Conservation (phyloP, 2,329 filamentous ascomycete species). For the Alternaria sp. region DNA sequence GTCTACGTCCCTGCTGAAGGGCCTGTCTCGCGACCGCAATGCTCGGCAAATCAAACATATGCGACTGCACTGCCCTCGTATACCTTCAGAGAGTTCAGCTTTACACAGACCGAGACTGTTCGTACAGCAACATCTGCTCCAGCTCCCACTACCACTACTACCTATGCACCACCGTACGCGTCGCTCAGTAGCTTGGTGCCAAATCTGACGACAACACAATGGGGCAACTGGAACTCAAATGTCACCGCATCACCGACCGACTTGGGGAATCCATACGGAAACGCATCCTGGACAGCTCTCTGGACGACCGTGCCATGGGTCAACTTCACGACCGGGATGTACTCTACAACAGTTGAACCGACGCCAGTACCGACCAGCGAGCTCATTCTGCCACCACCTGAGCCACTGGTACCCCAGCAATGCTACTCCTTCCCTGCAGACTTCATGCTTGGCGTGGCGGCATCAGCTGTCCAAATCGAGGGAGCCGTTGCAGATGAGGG, state of each 20-base stretch:
- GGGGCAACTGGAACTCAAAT: conserved; percentile 52
- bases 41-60: conserved; percentile 30
- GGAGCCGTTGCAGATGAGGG: conserved; percentile 43
- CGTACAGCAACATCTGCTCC: conserved; percentile 48
- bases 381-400: conserved; percentile 61
- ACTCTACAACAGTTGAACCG: conserved; percentile 61
- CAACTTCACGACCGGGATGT: conserved; percentile 50
- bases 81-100: conserved; percentile 42
- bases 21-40: conserved; percentile 36
- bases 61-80: conserved; percentile 39
- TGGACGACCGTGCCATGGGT: conserved; percentile 46
- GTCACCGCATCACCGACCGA: conserved; percentile 46
- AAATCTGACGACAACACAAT: conserved; percentile 48
- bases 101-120: conserved; percentile 50
- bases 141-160: conserved; percentile 40
- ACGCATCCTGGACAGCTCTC: conserved; percentile 49
- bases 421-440: conserved; percentile 59
- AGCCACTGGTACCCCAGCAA: conserved; percentile 58
- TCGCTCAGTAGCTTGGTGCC: conserved; percentile 46
- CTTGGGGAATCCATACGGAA: conserved; percentile 45
- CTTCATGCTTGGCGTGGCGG: conserved; percentile 49
- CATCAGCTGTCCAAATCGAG: conserved; percentile 37
- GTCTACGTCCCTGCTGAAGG: conserved; percentile 44
- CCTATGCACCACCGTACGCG: conserved; percentile 47
- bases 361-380: conserved; percentile 63